Evolutionary conservation across 495 filamentous ascomycete genomes (phyloP).

Genomic region (Penicillium pulvis): DNA sequence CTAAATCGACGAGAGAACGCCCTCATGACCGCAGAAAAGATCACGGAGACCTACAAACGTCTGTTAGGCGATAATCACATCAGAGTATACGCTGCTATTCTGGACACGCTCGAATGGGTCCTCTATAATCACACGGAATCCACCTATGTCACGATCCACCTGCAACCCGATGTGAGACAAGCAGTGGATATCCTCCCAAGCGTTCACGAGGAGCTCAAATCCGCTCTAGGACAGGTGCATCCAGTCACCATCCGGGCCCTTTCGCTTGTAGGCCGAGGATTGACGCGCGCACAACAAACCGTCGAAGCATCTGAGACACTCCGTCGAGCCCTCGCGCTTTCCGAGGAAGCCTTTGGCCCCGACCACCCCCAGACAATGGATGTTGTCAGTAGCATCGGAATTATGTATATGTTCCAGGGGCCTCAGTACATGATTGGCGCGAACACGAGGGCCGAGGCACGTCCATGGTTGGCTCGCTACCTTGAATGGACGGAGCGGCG

Average conservation of each 20-base stretch:
- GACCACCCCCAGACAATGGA: slow-evolving; percentile 34
- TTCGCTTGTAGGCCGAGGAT: slow-evolving; percentile 26
- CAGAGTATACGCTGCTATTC: slow-evolving; percentile 20
- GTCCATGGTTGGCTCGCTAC: slow-evolving; percentile 37
- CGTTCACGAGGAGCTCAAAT: slow-evolving; percentile 27
- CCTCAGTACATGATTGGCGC: slow-evolving; percentile 2
- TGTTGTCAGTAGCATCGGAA: slow-evolving; percentile 34
- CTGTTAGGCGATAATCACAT: slow-evolving; percentile 39
- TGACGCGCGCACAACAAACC: slow-evolving; percentile 23
- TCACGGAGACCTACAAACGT: slow-evolving; percentile 24
- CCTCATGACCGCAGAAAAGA: slow-evolving; percentile 28
- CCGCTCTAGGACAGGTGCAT: slow-evolving; percentile 26
- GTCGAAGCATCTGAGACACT: slow-evolving; percentile 35
- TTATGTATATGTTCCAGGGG: slow-evolving; percentile 35
- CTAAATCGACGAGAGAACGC: slow-evolving; percentile 30
- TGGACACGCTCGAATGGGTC: slow-evolving; percentile 32
- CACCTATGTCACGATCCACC: slow-evolving; percentile 11
- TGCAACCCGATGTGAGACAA: slow-evolving; percentile 19
- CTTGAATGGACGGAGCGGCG: slow-evolving; percentile 33
- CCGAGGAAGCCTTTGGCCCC: slow-evolving; percentile 34
- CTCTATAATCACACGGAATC: slow-evolving; percentile 23
- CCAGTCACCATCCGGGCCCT: slow-evolving; percentile 33
- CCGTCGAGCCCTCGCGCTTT: slow-evolving; percentile 36
- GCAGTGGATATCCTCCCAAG: slow-evolving; percentile 19
- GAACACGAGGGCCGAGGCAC: slow-evolving; percentile 24